Base-by-base conservation (phyloP, 371 early-diverging fungal species). In the Mucor mucedo region DNA sequence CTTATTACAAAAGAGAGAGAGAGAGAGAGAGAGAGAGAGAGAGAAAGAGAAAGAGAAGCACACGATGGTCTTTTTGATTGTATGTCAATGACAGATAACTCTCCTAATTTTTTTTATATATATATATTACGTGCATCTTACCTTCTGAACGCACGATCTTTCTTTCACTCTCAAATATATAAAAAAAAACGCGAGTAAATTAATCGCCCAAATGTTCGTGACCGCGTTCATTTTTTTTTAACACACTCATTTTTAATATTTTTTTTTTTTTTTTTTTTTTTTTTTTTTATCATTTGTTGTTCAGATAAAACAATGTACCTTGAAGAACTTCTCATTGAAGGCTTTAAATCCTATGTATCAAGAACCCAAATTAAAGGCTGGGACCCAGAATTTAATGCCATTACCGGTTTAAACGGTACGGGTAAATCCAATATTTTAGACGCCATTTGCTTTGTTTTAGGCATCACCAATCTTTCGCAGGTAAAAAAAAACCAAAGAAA, bases 351-450 rank as follows among this genome's bases (percentile, higher is more conserved):
- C 1, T 99, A 98, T 75, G 96, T 97, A 2, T 89, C 93, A 10
- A 89, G 98, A 52, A 97, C 97, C 2, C 93, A 95, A 60, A 96
- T 98, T 56, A 87, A 91, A 16, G 95, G 95, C 29, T 98, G 97
- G 96, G 97, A 97, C 78, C 89, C 93, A 4, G 89, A 95, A 65
- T 99, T 99, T 79, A 99, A 98, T 73, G 99, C 99, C 32, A 98
- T 99, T 68, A 99, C 99, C 4, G 99, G 99, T 40, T 85, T 99
- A 41, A 99, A 99, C 76, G 99, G 99, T 28, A 94, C 97, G 5
- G 99, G 99, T 44, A 99, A 99, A 76, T 98, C 98, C 21, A 99
- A 99, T 82, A 94, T 99, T 55, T 83, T 99, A 30, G 99, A 99
- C 75, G 98, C 98, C 29, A 98, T 99, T 69, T 97, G 99, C 71